Evolutionary conservation across 163 green algal genomes (phyloP).

Genomic region (Chlorella variabilis): DNA sequence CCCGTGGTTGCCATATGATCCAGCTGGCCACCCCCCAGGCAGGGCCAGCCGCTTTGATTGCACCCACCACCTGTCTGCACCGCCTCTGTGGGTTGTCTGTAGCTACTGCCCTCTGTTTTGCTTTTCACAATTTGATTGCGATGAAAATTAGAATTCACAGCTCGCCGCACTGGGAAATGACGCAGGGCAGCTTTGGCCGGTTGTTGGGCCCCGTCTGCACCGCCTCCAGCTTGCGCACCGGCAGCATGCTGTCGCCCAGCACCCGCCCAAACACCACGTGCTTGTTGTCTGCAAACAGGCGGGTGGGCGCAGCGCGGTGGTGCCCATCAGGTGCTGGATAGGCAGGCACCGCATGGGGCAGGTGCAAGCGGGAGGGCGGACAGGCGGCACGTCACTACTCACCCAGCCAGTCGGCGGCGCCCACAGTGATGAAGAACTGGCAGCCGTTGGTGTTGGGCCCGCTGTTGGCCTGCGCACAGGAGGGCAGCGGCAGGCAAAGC

Average conservation of each 20-base stretch:
- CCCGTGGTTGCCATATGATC: no score
- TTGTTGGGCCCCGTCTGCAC: slow-evolving; percentile 92
- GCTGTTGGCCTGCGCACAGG: slow-evolving; percentile 82
- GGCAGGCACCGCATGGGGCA: no score
- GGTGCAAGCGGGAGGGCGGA: background rate
- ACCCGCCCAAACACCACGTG: slow-evolving; percentile 98
- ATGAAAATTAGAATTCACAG: no score
- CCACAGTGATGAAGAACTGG: slow-evolving; percentile 97
- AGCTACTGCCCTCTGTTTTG: no score
- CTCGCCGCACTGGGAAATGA: slow-evolving; percentile 68
- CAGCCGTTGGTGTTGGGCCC: slow-evolving; percentile 94
- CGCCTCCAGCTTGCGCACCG: slow-evolving; percentile 96
- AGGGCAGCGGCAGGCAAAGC: background rate
- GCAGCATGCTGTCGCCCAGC: slow-evolving; percentile 91
- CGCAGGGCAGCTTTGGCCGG: slow-evolving; percentile 85
- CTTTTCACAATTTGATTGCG: no score
- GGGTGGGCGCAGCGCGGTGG: no score
- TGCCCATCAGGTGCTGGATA: background rate
- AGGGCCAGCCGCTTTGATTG: no score
- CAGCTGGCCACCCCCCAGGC: no score
- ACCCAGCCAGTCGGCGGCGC: slow-evolving; percentile 27
- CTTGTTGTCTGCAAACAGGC: slow-evolving; percentile 82
- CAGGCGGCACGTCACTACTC: background rate
- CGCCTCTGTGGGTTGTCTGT: no score
- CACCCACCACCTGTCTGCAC: no score